Evolutionary conservation across 2,329 filamentous ascomycete genomes (phyloP).

Genomic region (Grosmannia serpens): DNA sequence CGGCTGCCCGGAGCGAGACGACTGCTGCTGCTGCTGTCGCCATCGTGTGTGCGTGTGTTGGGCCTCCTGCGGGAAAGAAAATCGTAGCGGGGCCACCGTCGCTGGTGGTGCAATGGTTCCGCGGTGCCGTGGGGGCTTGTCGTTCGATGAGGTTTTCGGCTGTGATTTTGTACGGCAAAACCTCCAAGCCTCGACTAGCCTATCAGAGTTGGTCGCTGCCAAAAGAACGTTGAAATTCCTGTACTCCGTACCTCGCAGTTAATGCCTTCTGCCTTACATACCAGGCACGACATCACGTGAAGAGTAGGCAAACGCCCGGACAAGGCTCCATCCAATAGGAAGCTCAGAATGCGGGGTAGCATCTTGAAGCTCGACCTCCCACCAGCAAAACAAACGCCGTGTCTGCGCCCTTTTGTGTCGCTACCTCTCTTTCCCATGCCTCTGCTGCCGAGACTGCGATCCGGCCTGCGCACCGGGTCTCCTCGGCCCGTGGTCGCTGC

Average conservation of each 20-base stretch:
- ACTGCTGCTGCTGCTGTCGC: slow-evolving; percentile 1
- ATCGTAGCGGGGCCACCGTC: neutral
- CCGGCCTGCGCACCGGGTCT: neutral
- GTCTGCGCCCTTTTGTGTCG: neutral
- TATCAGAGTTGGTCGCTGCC: too few relatives aligned
- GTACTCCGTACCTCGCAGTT: too few relatives aligned
- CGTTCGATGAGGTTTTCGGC: too few relatives aligned
- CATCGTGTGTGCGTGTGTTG: neutral
- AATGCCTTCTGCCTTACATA: too few relatives aligned
- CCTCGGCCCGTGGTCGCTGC: neutral
- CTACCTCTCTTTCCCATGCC: neutral
- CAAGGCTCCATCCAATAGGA: too few relatives aligned
- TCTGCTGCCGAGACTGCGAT: neutral
- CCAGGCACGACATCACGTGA: too few relatives aligned
- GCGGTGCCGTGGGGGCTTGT: neutral
- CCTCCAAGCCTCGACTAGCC: too few relatives aligned
- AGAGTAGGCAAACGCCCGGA: too few relatives aligned
- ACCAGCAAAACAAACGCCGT: too few relatives aligned
- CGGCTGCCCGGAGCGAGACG: slow-evolving; percentile 7
- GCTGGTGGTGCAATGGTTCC: neutral
- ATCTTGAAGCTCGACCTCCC: neutral
- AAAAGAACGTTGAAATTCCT: too few relatives aligned
- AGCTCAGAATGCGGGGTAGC: neutral
- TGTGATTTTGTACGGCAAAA: too few relatives aligned
- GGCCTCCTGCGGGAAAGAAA: neutral